Evolutionary conservation across 2,329 filamentous ascomycete genomes (phyloP).

Genomic region (Myriosclerotinia curreyana): DNA sequence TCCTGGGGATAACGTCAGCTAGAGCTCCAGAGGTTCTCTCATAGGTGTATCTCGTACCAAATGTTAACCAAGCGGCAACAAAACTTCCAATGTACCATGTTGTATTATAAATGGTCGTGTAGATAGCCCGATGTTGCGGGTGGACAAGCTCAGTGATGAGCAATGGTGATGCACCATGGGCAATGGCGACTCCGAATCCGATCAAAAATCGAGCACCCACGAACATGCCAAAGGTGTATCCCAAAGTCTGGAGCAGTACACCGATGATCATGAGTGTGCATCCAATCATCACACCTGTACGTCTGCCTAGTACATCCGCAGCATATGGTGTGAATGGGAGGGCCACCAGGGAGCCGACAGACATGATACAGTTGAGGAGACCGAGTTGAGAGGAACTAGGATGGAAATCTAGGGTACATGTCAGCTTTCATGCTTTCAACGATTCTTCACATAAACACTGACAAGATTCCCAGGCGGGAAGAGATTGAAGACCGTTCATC

Average conservation of each 20-base stretch:
- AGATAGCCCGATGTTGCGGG: slow-evolving; percentile 48
- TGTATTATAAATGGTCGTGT: slow-evolving; percentile 48
- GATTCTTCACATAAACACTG: slow-evolving; percentile 41
- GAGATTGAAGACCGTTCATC: slow-evolving; percentile 48
- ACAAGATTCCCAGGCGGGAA: slow-evolving; percentile 48
- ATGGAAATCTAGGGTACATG: slow-evolving; percentile 40
- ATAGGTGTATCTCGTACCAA: slow-evolving; percentile 31
- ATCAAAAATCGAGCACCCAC: slow-evolving; percentile 43
- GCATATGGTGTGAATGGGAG: slow-evolving; percentile 49
- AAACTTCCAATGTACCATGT: slow-evolving; percentile 47
- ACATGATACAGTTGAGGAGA: slow-evolving; percentile 48
- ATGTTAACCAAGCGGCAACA: slow-evolving; percentile 48
- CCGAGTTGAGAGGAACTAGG: slow-evolving; percentile 42
- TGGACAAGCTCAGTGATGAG: slow-evolving; percentile 48
- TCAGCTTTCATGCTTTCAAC: slow-evolving; percentile 45
- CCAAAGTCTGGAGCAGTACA: slow-evolving; percentile 44
- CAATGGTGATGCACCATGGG: slow-evolving; percentile 36
- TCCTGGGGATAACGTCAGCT: slow-evolving; percentile 26
- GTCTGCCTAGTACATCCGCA: slow-evolving; percentile 48
- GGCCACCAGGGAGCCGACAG: slow-evolving; percentile 48
- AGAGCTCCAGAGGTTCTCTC: background rate
- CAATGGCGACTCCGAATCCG: slow-evolving; percentile 41
- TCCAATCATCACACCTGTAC: slow-evolving; percentile 48
- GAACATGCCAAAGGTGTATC: slow-evolving; percentile 45
- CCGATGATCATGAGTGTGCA: slow-evolving; percentile 47